Evolutionary conservation across 148 eudicot species (phyloP).

Genomic region (Nyssa sinensis): DNA sequence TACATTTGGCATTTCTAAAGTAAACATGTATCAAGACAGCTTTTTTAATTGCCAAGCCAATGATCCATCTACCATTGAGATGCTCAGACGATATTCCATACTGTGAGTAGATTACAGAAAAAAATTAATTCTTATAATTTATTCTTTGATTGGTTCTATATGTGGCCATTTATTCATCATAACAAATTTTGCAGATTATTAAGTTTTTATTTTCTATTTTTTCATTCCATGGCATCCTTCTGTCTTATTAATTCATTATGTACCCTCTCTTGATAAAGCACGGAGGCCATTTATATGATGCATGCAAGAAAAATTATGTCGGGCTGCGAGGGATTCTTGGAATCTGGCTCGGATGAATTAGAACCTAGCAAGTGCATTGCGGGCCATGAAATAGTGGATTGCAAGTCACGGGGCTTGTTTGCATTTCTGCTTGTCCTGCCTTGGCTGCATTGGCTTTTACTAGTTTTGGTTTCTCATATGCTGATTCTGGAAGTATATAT

Average conservation of each 20-base stretch:
- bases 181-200: not conserved
- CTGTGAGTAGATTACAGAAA: slow-evolving; percentile 54
- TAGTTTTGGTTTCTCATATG: too few relatives aligned
- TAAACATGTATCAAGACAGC: slow-evolving; percentile 65
- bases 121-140: not conserved
- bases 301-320: not conserved
- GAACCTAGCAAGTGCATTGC: too few relatives aligned
- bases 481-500: too few relatives aligned
- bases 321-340: not conserved
- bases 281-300: not conserved
- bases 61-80: slow-evolving; percentile 74
- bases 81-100: slow-evolving; percentile 73
- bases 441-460: too few relatives aligned
- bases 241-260: too few relatives aligned
- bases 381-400: too few relatives aligned
- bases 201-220: not conserved
- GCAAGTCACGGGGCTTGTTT: too few relatives aligned
- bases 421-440: too few relatives aligned
- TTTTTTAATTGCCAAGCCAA: slow-evolving; percentile 75
- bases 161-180: not conserved
- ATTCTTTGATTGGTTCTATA: not conserved
- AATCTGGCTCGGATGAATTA: too few relatives aligned
- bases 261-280: slow-evolving; percentile 3
- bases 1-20: slow-evolving; percentile 68
- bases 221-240: not conserved